Evolutionary conservation across 177 flowering plant species (phyloP).

Genomic region (Tripterygium wilfordii): DNA sequence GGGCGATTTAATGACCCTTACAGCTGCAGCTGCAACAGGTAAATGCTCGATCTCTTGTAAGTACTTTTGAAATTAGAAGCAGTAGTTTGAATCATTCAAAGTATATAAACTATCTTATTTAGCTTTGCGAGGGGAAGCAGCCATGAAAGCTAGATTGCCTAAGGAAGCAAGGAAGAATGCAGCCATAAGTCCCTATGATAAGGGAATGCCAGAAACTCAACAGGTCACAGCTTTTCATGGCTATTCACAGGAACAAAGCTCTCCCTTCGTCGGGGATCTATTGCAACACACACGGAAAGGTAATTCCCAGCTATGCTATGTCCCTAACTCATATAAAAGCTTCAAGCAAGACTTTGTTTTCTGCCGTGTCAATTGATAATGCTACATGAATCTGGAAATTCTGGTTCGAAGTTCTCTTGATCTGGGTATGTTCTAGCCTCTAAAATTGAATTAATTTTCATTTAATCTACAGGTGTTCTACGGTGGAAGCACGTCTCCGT

Average conservation of each 20-base stretch:
- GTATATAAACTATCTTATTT: too few relatives aligned
- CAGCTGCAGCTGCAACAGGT: constrained; percentile 99
- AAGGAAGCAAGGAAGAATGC: constrained; percentile 71
- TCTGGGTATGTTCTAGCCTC: neutral
- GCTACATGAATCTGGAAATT: neutral
- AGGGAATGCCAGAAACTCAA: constrained; percentile 26
- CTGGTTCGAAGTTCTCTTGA: neutral
- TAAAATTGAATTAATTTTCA: neutral
- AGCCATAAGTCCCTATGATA: constrained; percentile 66
- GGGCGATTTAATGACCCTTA: constrained; percentile 82
- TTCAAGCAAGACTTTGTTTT: too few relatives aligned
- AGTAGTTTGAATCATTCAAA: too few relatives aligned
- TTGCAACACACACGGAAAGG: constrained; percentile 65
- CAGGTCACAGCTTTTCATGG: constrained; percentile 13
- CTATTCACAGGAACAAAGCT: constrained; percentile 24
- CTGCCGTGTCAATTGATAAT: too few relatives aligned
- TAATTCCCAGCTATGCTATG: too few relatives aligned
- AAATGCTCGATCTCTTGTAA: constrained; percentile 2
- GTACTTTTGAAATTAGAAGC: neutral
- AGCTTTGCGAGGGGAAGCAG: constrained; percentile 89
- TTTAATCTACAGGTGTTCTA: constrained; percentile 41
- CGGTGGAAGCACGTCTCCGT: constrained; percentile 58
- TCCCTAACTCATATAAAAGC: too few relatives aligned
- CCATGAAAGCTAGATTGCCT: constrained; percentile 59
- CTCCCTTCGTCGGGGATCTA: constrained; percentile 59